Base-by-base conservation (phyloP, 2,329 filamentous ascomycete species). In the Epichloe coenophiala region DNA sequence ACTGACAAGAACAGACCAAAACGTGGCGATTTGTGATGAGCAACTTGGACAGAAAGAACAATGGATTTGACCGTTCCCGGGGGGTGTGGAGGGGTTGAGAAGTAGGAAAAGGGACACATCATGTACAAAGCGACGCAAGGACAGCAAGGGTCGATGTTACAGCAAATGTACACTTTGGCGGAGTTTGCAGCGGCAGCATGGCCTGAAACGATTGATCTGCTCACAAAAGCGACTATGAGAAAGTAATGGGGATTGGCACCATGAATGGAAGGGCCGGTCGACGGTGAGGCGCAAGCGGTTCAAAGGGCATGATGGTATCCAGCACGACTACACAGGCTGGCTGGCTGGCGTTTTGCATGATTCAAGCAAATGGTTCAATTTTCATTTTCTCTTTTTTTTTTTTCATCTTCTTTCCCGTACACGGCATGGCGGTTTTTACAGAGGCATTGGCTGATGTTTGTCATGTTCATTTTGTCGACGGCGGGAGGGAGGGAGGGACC, bases 311-410 rank as follows among this genome's bases (percentile, higher is more conserved):
- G 41, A 19, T 49, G 43, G 44, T 38, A 27, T 41, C 37, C 19
- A 45, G 50, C 43, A 47, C 47, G 27, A 38, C 35, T 40, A 43
- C 36, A 48, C n/a, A 23, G 44, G 47, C 38, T 38, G 41, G 44
- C 21, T 44, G 51, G 43, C 35, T 45, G 50, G 51, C 51, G 51
- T 52, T 50, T 50, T 47, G 44, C 51, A 50, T 52, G 44, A 48
- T 42, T 53, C 21, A 39, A 13, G 41, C 35, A 33, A n/a, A 11
- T 41, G 39, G 40, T 42, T 42, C 9, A 35, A 41, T 7, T 21
- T 43, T 40, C 33, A 7, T 17, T 31, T 38, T 46, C 27, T 7
- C 46, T 41, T 31, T 17, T 35, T 7, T 35, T n/a, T n/a, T n/a
- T n/a, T n/a, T n/a, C 7, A 35, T n/a, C 13, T 7, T 35, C 12